Base-by-base conservation (phyloP, 768 basidiomycete genomes). In the Podaxis carcinomalis region DNA sequence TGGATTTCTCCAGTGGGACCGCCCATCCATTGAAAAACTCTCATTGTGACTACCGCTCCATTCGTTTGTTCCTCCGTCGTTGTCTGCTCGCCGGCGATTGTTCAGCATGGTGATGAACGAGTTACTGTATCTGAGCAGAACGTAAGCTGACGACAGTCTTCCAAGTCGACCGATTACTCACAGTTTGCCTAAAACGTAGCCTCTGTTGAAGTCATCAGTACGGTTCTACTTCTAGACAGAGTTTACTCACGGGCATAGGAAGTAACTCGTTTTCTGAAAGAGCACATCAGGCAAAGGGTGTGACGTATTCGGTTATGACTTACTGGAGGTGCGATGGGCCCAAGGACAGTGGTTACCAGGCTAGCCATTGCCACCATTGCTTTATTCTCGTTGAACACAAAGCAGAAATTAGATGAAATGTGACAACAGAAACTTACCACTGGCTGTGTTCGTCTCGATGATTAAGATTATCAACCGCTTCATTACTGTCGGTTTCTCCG, bases 81-180 rank as follows among this genome's bases (percentile, higher is more conserved):
- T 21, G 11, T 21, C 21, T 1, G 1, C 6, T 44, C 1, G 42
- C n/a, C 7, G 36, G 5, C 59, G 59, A 19, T 61, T 61, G 27
- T 61, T 61, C 44, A 61, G 53, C 59, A 61, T 61, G 1, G 46
- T 54, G 35, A 61, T 55, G n/a, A 61, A 61, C 3, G 59, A 61
- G 14, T 61, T 61, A 37, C 59, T 61, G 44, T 61, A 61, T 37
- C 59, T 55, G 21, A 55, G 2, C 2, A 13, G 39, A 49, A 14
- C 49, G 5, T 46, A 35, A 21, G 19, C 11, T 46, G 25, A 42
- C 16, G 25, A 42, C 16, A 19, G n/a, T 36, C 11, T 6, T 9
- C 11, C 2, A 10, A 14, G 37, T 5, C 7, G 14, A 19, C n/a
- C 7, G 2, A 14, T 28, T 16, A 27, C 59, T 61, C 44, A 61